phyloP scores from a whole-genome alignment of 139 green algal genomes.

The Micromonas commoda region DNA sequence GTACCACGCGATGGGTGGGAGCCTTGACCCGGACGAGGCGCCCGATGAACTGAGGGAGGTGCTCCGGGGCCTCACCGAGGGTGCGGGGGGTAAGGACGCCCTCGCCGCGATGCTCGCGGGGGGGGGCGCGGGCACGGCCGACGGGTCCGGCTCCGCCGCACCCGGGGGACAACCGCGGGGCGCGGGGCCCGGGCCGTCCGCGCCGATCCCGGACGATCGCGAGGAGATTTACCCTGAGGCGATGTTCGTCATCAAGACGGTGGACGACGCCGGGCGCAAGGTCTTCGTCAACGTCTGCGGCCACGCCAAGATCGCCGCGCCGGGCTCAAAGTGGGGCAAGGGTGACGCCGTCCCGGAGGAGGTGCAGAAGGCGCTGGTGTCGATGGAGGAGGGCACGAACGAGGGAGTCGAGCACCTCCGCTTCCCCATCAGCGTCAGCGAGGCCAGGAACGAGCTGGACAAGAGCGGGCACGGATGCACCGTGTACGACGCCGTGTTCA shows the following conservation, averaged over 20 bases:
- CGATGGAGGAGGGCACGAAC: background rate
- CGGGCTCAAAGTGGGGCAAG: conserved; percentile 29
- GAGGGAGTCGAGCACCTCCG: background rate
- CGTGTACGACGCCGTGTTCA: conserved; percentile 29
- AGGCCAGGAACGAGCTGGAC: conserved; percentile 30
- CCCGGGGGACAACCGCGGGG: no score
- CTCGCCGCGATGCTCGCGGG: background rate
- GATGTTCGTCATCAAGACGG: conserved; percentile 25
- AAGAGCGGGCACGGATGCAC: conserved; percentile 25
- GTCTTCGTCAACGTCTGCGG: conserved; percentile 33
- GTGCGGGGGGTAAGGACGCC: background rate
- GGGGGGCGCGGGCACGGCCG: no score
- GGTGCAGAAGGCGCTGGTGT: conserved; percentile 19
- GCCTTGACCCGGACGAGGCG: background rate
- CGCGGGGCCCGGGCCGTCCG: no score
- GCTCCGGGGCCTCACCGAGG: background rate
- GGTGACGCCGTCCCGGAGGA: conserved; percentile 12
- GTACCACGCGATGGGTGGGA: conserved; percentile 2
- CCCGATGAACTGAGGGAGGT: background rate
- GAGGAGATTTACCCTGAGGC: background rate
- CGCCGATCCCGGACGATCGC: background rate
- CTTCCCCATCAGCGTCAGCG: conserved; percentile 24
- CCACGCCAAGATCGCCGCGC: conserved; percentile 5
- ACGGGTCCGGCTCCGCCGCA: no score
- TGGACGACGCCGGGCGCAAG: conserved; percentile 26